Percentiles rank a stretch among this genome's conserved stretches.
Conservation (phyloP, 768 basidiomycete species). For the Collybia mongolica region DNA sequence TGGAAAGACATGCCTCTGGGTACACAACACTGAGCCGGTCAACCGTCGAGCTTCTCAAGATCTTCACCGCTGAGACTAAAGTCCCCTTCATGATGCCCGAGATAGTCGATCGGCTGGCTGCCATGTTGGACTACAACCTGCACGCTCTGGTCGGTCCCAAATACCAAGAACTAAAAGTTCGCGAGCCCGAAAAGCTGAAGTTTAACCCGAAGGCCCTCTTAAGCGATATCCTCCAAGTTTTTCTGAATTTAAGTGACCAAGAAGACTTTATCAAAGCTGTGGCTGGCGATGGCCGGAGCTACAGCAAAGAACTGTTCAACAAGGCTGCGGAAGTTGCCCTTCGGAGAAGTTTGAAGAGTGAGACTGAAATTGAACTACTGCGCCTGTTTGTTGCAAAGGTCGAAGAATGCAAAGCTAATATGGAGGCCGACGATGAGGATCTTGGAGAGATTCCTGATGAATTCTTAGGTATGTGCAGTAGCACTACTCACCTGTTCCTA, state of each 20-base stretch:
- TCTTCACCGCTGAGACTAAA: slow-evolving; percentile 91
- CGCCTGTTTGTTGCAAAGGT: slow-evolving; percentile 74
- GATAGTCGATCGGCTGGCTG: slow-evolving; percentile 92
- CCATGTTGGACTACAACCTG: slow-evolving; percentile 95
- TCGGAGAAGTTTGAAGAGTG: slow-evolving; percentile 66
- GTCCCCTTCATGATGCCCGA: slow-evolving; percentile 94
- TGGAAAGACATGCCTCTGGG: slow-evolving; percentile 82
- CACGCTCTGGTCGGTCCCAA: slow-evolving; percentile 86
- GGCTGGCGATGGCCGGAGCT: slow-evolving; percentile 93
- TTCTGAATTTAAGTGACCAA: slow-evolving; percentile 82
- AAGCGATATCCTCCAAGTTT: slow-evolving; percentile 86
- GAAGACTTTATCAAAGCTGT: slow-evolving; percentile 81
- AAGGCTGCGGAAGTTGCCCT: slow-evolving; percentile 67
- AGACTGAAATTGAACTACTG: slow-evolving; percentile 72
- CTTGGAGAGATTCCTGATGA: slow-evolving; percentile 94
- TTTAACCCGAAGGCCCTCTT: slow-evolving; percentile 85
- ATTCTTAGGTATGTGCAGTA: slow-evolving; percentile 67
- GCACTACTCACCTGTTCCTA: slow-evolving; percentile 1
- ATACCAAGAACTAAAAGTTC: slow-evolving; percentile 82
- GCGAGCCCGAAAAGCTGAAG: slow-evolving; percentile 83
- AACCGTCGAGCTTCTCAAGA: slow-evolving; percentile 86
- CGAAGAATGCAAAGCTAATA: slow-evolving; percentile 74
- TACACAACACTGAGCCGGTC: slow-evolving; percentile 87
- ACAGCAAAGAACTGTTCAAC: slow-evolving; percentile 81
- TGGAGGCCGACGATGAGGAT: slow-evolving; percentile 85